Base-by-base conservation (phyloP, 73 alveolate genomes). In the Paramecium sexaurelia region DNA sequence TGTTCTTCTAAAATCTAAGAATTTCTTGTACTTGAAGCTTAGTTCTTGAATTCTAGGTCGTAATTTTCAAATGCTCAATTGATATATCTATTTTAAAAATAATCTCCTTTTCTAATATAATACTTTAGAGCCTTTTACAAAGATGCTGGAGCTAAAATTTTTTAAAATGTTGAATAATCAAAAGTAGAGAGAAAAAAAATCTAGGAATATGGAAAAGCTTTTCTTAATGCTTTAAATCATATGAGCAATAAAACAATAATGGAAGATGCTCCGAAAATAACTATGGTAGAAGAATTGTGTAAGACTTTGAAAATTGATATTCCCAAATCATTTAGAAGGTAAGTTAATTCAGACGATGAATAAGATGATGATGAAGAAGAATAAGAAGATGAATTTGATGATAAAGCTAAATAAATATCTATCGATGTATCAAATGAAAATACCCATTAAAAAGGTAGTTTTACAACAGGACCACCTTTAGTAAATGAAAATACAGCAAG, bases 401-500 rank as follows among this genome's bases (percentile, higher is more conserved):
- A 27, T 33, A 37, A 35, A 73, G 55, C 32, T 11, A 37, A 35
- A 33, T 6, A 73, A 73, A 35, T 73, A 2, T 32, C 39, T 15
- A 37, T 41, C 15, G 87, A 37, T 51, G 33, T 51, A n/a, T 51
- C 67, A 51, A 51, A 51, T 51, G 67, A 51, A 51, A 51, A 51
- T 51, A 51, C 67, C 0, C 67, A 51, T 1, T 19, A 73, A 73
- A 73, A 73, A 35, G 87, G 45, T 9, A 32, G 36, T n/a, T 73
- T 35, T 35, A 35, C 55, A 73, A 73, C 87, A 35, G 87, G 57
- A n/a, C 55, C 57, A 8, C 87, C 87, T 15, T 37, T 73, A 69
- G 94, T 88, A 0, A 37, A 88, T 26, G 43, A 88, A 19, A 88
- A 87, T 17, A 9, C 87, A 0, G 75, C 75, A 22, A 69, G 75